These are phyloP conservation scores for Syzygium oleosum DNA, from an alignment of 345 rosid genomes.

Conservation along the genomic window DNA sequence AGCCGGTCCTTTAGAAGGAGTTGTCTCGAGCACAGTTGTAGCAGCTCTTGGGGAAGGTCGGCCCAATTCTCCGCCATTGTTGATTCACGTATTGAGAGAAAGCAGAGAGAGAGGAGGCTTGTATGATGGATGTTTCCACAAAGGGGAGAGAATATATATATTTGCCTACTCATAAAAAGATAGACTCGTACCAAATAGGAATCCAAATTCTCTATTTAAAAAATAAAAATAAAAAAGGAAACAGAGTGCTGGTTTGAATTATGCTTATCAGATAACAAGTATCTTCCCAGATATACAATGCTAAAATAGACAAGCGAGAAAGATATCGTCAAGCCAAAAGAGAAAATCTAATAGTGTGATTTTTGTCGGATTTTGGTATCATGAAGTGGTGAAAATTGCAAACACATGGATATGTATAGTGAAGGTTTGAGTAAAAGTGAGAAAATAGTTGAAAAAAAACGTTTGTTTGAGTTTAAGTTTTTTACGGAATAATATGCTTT, in stretches of 20 bases:
- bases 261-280: no score
- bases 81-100: not conserved
- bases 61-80: not conserved
- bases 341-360: not conserved
- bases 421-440: not conserved
- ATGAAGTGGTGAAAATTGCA: not conserved
- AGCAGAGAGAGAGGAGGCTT: not conserved
- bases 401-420: not conserved
- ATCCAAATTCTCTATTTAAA: no score
- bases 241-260: no score
- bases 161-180: no score
- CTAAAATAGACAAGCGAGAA: not conserved
- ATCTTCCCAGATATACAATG: not conserved
- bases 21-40: not conserved
- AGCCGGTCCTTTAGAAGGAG: not conserved
- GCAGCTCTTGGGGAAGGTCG: not conserved
- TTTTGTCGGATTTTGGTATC: not conserved
- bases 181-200: not conserved
- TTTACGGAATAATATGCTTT: not conserved
- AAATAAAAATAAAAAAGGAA: no score
- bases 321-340: not conserved
- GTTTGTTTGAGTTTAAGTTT: not conserved
- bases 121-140: not conserved
- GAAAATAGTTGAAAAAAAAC: not conserved
- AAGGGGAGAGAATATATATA: not conserved